Conservation (phyloP, 192 early-diverging fungal species). For the Backusella luteola region DNA sequence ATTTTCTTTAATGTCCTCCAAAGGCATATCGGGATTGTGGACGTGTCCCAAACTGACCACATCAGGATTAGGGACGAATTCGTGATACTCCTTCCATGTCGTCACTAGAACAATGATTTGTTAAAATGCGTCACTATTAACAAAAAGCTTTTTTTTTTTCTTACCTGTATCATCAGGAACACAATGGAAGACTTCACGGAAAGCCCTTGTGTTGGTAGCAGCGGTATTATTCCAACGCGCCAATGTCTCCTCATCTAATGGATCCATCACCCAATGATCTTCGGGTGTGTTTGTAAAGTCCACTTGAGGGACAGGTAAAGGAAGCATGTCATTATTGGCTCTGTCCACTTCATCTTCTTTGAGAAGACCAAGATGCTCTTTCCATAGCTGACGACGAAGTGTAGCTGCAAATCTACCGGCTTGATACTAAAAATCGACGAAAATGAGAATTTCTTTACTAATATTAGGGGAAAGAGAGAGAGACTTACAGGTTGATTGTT, state of each 20-base stretch:
- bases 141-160: neutral
- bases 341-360: conserved; percentile 39
- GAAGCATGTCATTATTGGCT: conserved; percentile 28
- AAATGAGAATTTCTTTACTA: conserved; percentile 22
- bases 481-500: conserved; percentile 54
- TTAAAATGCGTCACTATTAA: neutral
- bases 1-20: conserved; percentile 34
- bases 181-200: conserved; percentile 80
- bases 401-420: conserved; percentile 74
- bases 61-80: conserved; percentile 41
- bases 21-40: conserved; percentile 33
- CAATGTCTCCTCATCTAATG: conserved; percentile 61
- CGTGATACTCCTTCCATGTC: conserved; percentile 46
- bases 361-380: conserved; percentile 81
- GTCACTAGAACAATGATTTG: conserved; percentile 13
- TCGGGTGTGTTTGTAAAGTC: conserved; percentile 29
- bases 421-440: conserved; percentile 50
- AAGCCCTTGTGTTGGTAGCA: conserved; percentile 60
- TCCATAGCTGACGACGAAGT: conserved; percentile 71
- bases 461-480: too few species aligned
- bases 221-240: conserved; percentile 65
- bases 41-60: conserved; percentile 44
- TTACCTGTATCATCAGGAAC: conserved; percentile 74
- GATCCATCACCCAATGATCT: conserved; percentile 60
- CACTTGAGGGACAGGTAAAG: conserved; percentile 25